These are phyloP conservation scores for Candolleomyces efflorescens DNA, from an alignment of 768 basidiomycete genomes.

Conservation along the genomic window DNA sequence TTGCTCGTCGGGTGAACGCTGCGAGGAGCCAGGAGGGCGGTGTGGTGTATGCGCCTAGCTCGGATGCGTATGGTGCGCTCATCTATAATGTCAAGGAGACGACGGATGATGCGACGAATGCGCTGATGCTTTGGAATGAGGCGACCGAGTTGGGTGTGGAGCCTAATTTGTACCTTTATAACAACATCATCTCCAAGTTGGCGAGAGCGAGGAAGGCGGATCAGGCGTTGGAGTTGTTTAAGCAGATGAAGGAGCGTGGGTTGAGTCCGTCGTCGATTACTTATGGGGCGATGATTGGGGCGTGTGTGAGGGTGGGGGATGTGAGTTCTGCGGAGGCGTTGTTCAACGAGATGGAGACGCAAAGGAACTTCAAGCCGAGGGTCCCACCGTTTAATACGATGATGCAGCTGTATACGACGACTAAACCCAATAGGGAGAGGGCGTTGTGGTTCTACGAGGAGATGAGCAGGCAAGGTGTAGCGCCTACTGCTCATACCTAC, in stretches of 20 bases:
- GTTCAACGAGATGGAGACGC: slow-evolving; percentile 79
- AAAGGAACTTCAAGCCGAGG: slow-evolving; percentile 75
- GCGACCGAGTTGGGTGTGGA: slow-evolving; percentile 60
- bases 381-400: slow-evolving; percentile 98
- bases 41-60: slow-evolving; percentile 55
- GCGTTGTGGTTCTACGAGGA: slow-evolving; percentile 73
- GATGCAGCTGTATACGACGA: slow-evolving; percentile 94
- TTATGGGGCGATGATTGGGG: slow-evolving; percentile 91
- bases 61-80: slow-evolving; percentile 90
- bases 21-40: background rate
- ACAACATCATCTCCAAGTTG: slow-evolving; percentile 95
- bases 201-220: slow-evolving; percentile 94
- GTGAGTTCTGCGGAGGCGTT: slow-evolving; percentile 72
- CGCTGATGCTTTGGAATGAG: slow-evolving; percentile 81
- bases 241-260: slow-evolving; percentile 69
- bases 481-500: slow-evolving; percentile 89
- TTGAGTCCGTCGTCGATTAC: slow-evolving; percentile 80
- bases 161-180: slow-evolving; percentile 89
- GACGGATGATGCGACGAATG: slow-evolving; percentile 91
- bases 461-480: slow-evolving; percentile 55
- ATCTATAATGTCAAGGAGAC: slow-evolving; percentile 88
- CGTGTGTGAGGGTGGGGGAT: slow-evolving; percentile 93
- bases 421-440: slow-evolving; percentile 79
- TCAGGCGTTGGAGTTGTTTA: slow-evolving; percentile 81
- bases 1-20: slow-evolving; percentile 32